Evolutionary conservation across 1,284 basidiomycete genomes (phyloP), one percentile per base, ranked within the genome.

Genomic region (Marasmius sp.): DNA sequence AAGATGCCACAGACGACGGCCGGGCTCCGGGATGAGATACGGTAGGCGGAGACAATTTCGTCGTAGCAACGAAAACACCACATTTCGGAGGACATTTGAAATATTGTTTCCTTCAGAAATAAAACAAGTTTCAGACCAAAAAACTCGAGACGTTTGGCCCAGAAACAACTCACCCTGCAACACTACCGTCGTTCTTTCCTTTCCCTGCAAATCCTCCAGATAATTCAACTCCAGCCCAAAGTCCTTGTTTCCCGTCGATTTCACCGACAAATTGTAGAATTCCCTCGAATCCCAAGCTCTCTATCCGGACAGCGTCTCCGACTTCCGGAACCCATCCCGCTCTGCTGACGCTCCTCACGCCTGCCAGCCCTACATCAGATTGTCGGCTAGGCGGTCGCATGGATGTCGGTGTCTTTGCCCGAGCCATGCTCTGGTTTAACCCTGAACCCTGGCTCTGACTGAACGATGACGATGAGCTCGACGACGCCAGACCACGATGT

Each of bases 131-230:
- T 62, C 55, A 39, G 58, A 45, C 10, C 48, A 11, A 64, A 57
- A 56, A 54, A 62, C 61, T 48, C 18, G 39, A 49, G 45, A 48
- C 64, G 57, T 55, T 53, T 43, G 49, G 36, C 48, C 43, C 47
- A 58, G 59, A 49, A 27, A 11, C 73, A 37, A 74, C 93, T 81
- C 71, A 97, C 95, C 93, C 93, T 66, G 83, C 85, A 3, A 97
- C 95, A 50, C 86, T 86, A 20, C 97, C 97, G 70, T 98, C 88
- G 70, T 99, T 99, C 79, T 98, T 98, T 1, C 97, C 97, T 72
- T 92, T 92, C n/a, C 97, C 95, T 14, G 82, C 75, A 71, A 94
- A 96, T 1, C 91, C 91, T 43, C 88, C 89, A 66, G 85, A 79
- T n/a, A 98, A 81, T 74, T 97, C 93, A 16, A 98, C 92, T 36